These are phyloP conservation scores for Amaranthus hypochondriacus DNA, from an alignment of 148 eudicot genomes.

Conservation along the genomic window DNA sequence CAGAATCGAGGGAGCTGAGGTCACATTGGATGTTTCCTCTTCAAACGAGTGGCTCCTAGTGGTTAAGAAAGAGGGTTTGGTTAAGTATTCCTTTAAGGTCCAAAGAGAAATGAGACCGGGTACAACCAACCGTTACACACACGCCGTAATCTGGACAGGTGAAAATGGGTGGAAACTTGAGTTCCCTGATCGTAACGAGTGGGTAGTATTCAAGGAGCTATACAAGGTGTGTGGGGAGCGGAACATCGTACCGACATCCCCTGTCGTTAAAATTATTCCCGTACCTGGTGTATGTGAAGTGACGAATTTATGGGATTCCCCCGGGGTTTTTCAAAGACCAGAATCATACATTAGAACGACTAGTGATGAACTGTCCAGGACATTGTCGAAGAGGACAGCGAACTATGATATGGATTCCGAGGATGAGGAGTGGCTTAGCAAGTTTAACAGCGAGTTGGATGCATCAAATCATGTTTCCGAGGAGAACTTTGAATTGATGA, in stretches of 20 bases:
- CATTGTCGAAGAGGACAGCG: slow-evolving; percentile 51
- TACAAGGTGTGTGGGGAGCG: slow-evolving; percentile 67
- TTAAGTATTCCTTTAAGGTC: slow-evolving; percentile 35
- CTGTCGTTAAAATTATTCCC: slow-evolving; percentile 54
- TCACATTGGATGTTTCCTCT: slow-evolving; percentile 48
- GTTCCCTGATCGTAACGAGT: slow-evolving; percentile 68
- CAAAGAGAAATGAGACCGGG: slow-evolving; percentile 56
- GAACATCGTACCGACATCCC: slow-evolving; percentile 34
- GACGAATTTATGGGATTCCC: slow-evolving; percentile 19
- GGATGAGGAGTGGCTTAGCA: slow-evolving; percentile 72
- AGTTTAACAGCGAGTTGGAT: slow-evolving; percentile 39
- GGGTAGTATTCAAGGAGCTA: slow-evolving; percentile 74
- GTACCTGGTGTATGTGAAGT: slow-evolving; percentile 75
- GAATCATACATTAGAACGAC: slow-evolving; percentile 52
- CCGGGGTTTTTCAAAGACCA: slow-evolving; percentile 42
- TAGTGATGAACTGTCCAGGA: slow-evolving; percentile 74
- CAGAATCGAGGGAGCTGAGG: slow-evolving; percentile 56
- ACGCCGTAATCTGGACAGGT: slow-evolving; percentile 54
- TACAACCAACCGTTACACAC: slow-evolving; percentile 52
- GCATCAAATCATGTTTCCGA: slow-evolving; percentile 36
- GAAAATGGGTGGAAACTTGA: slow-evolving; percentile 78
- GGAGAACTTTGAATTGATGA: slow-evolving; percentile 63
- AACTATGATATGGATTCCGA: slow-evolving; percentile 80
- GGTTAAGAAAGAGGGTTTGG: slow-evolving; percentile 49
- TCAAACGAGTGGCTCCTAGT: slow-evolving; percentile 61